Percentiles rank a stretch among this genome's conserved stretches.
These are phyloP conservation scores for Protomyces gravidus DNA, from an alignment of 1,139 yeast genomes.

Conservation along the genomic window DNA sequence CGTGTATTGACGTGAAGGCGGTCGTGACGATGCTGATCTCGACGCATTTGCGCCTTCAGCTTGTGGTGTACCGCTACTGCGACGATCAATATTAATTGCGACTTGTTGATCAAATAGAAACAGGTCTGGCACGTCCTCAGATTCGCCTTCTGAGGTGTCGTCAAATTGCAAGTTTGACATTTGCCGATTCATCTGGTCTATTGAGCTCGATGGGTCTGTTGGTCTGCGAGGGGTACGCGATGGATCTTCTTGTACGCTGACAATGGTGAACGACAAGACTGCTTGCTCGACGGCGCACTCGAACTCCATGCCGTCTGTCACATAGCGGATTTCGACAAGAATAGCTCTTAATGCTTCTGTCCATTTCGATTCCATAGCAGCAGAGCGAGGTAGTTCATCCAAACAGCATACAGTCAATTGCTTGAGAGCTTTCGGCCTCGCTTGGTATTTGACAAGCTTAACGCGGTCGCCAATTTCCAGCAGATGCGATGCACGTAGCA, in stretches of 20 bases:
- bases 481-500: constrained; percentile 21
- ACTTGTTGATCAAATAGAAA: constrained; percentile 8
- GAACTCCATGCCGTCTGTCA: constrained; percentile 25
- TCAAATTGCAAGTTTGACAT: not conserved
- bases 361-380: constrained; percentile 12
- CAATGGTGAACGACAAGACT: constrained; percentile 12
- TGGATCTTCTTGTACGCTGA: not conserved
- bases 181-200: not conserved
- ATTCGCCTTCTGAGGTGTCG: not conserved
- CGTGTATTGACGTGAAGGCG: not conserved
- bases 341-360: constrained; percentile 9
- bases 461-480: constrained; percentile 29
- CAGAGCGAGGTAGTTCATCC: not conserved
- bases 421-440: not conserved
- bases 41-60: not conserved
- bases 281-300: constrained; percentile 10
- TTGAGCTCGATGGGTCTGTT: constrained; percentile 7
- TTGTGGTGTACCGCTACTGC: not conserved
- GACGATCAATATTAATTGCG: not conserved
- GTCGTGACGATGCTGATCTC: not conserved
- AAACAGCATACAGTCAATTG: constrained; percentile 21
- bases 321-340: constrained; percentile 13
- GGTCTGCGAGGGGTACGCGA: not conserved
- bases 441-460: constrained; percentile 14
- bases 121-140: constrained; percentile 9